Percentiles rank a stretch among this genome's conserved stretches.
Conservation (phyloP, 2,329 filamentous ascomycete species). For the Volutella citrinella region DNA sequence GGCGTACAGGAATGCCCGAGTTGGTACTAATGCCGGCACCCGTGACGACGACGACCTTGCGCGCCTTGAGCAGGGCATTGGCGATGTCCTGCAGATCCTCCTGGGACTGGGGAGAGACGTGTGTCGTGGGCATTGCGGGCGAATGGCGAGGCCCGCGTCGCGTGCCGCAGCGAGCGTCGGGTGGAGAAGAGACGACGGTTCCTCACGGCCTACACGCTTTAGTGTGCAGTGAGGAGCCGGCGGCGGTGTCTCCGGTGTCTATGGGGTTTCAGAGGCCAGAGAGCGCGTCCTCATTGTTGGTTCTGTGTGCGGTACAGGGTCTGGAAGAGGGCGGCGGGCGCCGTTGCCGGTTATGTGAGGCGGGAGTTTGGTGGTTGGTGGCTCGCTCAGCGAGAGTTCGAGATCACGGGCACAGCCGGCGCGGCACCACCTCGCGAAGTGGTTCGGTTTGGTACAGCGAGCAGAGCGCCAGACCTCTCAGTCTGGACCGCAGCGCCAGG, state of each 20-base stretch:
- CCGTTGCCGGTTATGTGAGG: too few species aligned
- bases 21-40: conserved; percentile 75
- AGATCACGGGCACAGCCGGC: too few species aligned
- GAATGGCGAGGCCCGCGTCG: conserved; percentile 21
- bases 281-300: conserved; percentile 5
- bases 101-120: conserved; percentile 49
- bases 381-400: too few species aligned
- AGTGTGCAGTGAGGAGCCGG: background rate
- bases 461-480: too few species aligned
- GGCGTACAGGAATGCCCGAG: conserved; percentile 66
- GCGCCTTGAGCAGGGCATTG: conserved; percentile 60
- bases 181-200: conserved; percentile 8
- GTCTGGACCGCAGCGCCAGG: too few species aligned
- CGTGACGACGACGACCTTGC: conserved; percentile 69
- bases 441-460: too few species aligned
- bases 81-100: conserved; percentile 63
- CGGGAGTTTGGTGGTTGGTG: too few species aligned
- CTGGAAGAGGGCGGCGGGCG: too few species aligned
- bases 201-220: conserved; percentile 4
- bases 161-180: conserved; percentile 14
- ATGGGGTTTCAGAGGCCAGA: conserved; percentile 2
- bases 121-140: conserved; percentile 55
- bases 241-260: conserved; percentile 6
- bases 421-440: too few species aligned
- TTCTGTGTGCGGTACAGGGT: too few species aligned